Conservation (phyloP, 805 yeast genomes). For the Barnettozyma populi region DNA sequence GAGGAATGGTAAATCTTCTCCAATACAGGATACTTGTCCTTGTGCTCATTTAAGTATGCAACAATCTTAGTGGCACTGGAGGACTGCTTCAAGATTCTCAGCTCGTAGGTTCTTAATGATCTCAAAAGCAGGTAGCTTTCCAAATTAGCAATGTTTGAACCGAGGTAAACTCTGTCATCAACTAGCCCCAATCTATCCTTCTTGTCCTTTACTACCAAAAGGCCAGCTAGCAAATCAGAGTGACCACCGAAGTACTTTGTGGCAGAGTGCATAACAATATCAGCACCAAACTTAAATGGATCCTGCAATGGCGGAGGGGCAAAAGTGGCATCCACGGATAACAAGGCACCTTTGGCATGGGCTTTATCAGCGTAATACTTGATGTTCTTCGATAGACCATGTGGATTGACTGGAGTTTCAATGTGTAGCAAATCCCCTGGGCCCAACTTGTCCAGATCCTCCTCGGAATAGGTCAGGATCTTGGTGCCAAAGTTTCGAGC, state of each 20-base stretch:
- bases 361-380: constrained; percentile 60
- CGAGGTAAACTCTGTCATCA: constrained; percentile 63
- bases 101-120: constrained; percentile 73
- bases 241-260: constrained; percentile 97
- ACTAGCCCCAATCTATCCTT: constrained; percentile 41
- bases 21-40: constrained; percentile 42
- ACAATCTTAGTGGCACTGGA: constrained; percentile 59
- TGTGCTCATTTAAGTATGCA: constrained; percentile 47
- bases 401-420: constrained; percentile 88
- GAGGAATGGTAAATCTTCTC: constrained; percentile 63
- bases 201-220: constrained; percentile 57
- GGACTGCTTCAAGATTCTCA: constrained; percentile 66
- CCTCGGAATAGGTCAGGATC: constrained; percentile 38
- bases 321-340: constrained; percentile 80
- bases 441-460: constrained; percentile 41
- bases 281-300: constrained; percentile 81
- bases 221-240: constrained; percentile 83
- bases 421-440: constrained; percentile 76
- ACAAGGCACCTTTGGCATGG: constrained; percentile 67
- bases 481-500: constrained; percentile 55
- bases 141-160: constrained; percentile 73
- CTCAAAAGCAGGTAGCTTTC: constrained; percentile 72
- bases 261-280: constrained; percentile 86
- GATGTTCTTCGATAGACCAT: constrained; percentile 62
- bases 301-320: constrained; percentile 90